Evolutionary conservation across 2,329 filamentous ascomycete species (phyloP), one percentile per base, ranked within the genome.

Genomic region (Juglanconis juglandina): DNA sequence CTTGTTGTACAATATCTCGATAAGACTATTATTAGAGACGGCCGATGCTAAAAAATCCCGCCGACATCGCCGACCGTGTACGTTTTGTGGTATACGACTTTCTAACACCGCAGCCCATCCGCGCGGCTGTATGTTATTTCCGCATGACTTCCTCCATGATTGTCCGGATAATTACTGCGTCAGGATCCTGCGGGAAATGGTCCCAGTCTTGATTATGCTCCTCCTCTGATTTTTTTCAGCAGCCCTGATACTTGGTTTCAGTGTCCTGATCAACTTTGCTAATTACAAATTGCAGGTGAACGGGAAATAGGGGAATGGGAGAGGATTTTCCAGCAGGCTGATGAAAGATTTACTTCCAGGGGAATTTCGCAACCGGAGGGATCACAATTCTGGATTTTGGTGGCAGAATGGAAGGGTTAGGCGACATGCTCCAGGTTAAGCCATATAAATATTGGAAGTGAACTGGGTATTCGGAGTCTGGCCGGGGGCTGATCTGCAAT

Each of bases 41-140:
- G 37, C 24, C 13, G 34, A n/a, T 32, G 35, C n/a, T 24, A 41
- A n/a, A 50, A 37, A 46, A 9, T 17, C 48, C 55, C 32, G 11
- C 14, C 13, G 39, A 50, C 7, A 35, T 58, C 37, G 49, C 30
- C 37, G 48, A 46, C n/a, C 55, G 55, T 13, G 55, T 58, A 11
- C 48, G 49, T 10, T 58, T 58, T 47, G 51, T 58, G 55, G 48
- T 42, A n/a, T 47, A 44, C 11, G 55, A 58, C 13, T 51, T 58
- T 13, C 39, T 58, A 35, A 46, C 55, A 6, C 39, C 55, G 11
- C 55, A 58, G 55, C 48, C 55, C 33, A 34, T 58, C 30, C 47
- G 39, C 11, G 55, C 48, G 7, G 48, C 48, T 5, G 55, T 52
- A 4, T 58, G 51, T 33, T 58, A 51, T 47, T 51, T 58, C 48